phyloP scores from a whole-genome alignment of 73 alveolate genomes.

The Tetrahymena elliotti region DNA sequence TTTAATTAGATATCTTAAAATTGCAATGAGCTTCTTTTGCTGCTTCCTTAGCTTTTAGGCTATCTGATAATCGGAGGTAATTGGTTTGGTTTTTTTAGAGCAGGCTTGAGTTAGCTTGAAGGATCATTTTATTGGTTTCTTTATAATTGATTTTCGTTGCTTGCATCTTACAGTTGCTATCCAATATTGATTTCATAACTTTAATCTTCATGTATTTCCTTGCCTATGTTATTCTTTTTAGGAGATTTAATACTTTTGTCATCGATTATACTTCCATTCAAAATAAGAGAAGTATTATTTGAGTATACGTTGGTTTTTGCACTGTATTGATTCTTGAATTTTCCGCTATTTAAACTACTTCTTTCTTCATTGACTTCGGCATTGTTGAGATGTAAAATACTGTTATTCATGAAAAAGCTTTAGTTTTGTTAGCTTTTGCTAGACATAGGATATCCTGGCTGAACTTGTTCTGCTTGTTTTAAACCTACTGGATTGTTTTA shows the following conservation, averaged over 20 bases:
- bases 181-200: neutral
- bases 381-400: neutral
- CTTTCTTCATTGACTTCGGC: neutral
- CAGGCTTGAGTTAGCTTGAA: neutral
- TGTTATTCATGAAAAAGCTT: neutral
- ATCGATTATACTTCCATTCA: neutral
- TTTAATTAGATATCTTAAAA: neutral
- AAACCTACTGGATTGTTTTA: neutral
- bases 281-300: neutral
- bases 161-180: neutral
- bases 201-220: neutral
- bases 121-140: neutral
- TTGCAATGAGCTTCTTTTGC: neutral
- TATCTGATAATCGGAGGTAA: neutral
- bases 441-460: neutral
- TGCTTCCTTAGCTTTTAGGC: neutral
- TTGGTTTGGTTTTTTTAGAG: neutral
- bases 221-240: neutral
- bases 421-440: neutral
- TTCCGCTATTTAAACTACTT: neutral
- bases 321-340: neutral
- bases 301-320: constrained; percentile 1
- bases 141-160: neutral
- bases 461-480: neutral
- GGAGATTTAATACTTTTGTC: neutral